Conservation (phyloP, 2,329 filamentous ascomycete genomes). For the Apiospora malaysiana region DNA sequence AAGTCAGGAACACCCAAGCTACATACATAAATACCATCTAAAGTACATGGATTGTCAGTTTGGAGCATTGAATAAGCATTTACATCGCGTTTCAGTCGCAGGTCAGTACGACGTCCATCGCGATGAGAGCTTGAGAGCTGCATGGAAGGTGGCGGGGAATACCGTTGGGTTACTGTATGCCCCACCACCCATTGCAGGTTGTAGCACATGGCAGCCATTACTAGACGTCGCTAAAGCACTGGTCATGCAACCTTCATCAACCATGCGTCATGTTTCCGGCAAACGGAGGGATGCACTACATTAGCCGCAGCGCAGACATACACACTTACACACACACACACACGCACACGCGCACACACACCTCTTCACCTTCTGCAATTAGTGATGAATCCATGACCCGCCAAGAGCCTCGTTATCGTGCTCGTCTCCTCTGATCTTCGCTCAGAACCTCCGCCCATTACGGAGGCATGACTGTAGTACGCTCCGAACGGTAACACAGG, state of each 20-base stretch:
- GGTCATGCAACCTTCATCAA: background rate
- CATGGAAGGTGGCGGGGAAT: background rate
- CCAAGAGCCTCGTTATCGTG: conserved; percentile 2
- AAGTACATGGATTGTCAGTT: background rate
- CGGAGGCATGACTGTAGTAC: conserved; percentile 3
- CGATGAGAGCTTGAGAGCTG: background rate
- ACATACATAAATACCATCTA: too few relatives aligned
- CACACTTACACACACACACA: background rate
- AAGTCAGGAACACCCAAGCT: too few relatives aligned
- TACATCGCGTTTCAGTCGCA: background rate
- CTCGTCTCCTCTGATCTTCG: conserved; percentile 1
- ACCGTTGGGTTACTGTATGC: background rate
- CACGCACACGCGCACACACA: background rate
- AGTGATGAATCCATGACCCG: background rate
- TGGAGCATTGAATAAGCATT: background rate
- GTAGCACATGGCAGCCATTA: background rate
- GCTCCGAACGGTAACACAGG: conserved; percentile 1
- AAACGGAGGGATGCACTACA: background rate
- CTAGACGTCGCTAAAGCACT: background rate
- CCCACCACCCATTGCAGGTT: conserved; percentile 8
- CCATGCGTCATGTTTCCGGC: conserved; percentile 3
- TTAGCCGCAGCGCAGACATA: background rate
- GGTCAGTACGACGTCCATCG: background rate
- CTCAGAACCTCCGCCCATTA: background rate
- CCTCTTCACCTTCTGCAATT: background rate